These are phyloP conservation scores for Naganishia randhawae DNA, from an alignment of 768 basidiomycete genomes.

Conservation along the genomic window DNA sequence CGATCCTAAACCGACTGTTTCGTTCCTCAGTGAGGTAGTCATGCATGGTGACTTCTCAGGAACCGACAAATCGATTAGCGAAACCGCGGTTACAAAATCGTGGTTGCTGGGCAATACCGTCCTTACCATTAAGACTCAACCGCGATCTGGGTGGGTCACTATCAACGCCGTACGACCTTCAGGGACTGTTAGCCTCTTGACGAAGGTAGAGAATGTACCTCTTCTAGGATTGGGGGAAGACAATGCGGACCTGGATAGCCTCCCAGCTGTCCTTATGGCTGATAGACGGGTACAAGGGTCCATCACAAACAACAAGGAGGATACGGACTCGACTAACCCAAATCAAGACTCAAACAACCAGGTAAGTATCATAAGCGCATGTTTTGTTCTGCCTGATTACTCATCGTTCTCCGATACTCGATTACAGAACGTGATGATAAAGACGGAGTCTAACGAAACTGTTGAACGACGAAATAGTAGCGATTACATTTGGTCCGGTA, in stretches of 20 bases:
- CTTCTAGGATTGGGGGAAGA: constrained; percentile 79
- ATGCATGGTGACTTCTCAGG: constrained; percentile 56
- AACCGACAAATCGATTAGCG: constrained; percentile 32
- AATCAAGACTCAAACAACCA: background rate
- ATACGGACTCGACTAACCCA: background rate
- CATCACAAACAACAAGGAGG: background rate
- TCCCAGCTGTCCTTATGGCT: constrained; percentile 70
- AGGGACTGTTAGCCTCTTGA: constrained; percentile 77
- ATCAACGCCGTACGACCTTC: constrained; percentile 80
- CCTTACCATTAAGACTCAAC: constrained; percentile 71
- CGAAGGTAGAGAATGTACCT: constrained; percentile 82
- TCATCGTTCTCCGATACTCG: background rate
- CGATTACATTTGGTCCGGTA: constrained; percentile 74
- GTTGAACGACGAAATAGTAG: constrained; percentile 1
- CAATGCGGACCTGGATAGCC: constrained; percentile 68
- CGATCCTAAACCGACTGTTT: constrained; percentile 80
- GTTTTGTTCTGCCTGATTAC: no score
- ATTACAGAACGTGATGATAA: background rate
- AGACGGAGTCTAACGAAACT: background rate
- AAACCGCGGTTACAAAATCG: constrained; percentile 56
- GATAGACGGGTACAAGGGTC: constrained; percentile 53
- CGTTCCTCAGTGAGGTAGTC: constrained; percentile 72
- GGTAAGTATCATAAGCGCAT: background rate
- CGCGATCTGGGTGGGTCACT: constrained; percentile 80
- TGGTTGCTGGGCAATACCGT: constrained; percentile 85